Evolutionary conservation across 1,139 yeast genomes (phyloP), one percentile per base, ranked within the genome.

Genomic region (Kluyveromyces sp.): DNA sequence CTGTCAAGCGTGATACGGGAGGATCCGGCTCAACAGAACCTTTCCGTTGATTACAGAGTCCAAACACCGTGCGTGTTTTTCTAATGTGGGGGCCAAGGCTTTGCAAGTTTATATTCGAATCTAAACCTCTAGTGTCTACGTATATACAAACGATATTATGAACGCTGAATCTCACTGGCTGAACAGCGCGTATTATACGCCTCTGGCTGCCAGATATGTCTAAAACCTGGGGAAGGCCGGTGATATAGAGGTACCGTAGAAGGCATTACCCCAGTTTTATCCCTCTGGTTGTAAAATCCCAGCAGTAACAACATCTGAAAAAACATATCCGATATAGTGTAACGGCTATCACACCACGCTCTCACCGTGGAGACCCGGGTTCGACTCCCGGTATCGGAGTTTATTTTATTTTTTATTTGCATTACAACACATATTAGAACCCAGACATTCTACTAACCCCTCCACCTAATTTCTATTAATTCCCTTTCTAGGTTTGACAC

Each of bases 351-450:
- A 49, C 50, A 41, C 44, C 49, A 39, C 52, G 49, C 50, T 49
- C 51, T 49, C 52, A 49, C 49, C 52, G 52, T 42, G 48, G 46
- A 47, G 49, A 49, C 49, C 53, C 49, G 52, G 48, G 52, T 49
- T 49, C 52, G 53, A 49, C 46, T 48, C 53, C 49, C 53, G 50
- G 53, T 45, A 43, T 47, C 53, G 53, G 51, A 48, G 46, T 29
- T 28, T 13, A 8, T 32, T 15, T 30, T 11, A 30, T 30, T 11
- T 30, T 30, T 30, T 8, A 8, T n/a, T n/a, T n/a, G n/a, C n/a
- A n/a, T n/a, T n/a, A n/a, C n/a, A n/a, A n/a, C n/a, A n/a, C n/a
- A n/a, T n/a, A n/a, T n/a, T n/a, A n/a, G n/a, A n/a, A n/a, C n/a
- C n/a, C n/a, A n/a, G n/a, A n/a, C n/a, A n/a, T n/a, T n/a, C n/a